A percentile compares a stretch with the other conserved stretches of the same genome.
Conservation (phyloP, 225 moss, liverwort and hornwort species). For the Asterella californica region DNA sequence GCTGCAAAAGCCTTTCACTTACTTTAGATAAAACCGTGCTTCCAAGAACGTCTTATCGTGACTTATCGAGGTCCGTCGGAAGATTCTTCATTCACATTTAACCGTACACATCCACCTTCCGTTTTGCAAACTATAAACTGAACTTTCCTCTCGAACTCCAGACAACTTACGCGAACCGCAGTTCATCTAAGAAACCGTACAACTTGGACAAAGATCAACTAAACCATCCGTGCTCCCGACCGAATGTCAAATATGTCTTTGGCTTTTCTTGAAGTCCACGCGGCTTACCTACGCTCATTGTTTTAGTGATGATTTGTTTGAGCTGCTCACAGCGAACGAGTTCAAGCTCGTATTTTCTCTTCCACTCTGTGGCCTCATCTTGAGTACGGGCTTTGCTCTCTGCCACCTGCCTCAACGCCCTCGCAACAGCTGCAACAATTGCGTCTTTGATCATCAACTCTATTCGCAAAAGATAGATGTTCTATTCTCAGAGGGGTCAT, state of each 20-base stretch:
- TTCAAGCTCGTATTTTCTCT: constrained; percentile 82
- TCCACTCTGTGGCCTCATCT: constrained; percentile 84
- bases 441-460: neutral
- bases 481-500: too few relatives aligned
- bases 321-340: constrained; percentile 53
- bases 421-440: constrained; percentile 57
- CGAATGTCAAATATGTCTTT: neutral
- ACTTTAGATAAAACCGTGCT: neutral
- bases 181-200: too few relatives aligned
- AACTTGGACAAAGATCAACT: neutral
- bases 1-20: neutral
- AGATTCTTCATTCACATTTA: neutral
- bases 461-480: neutral
- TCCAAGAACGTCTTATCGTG: neutral
- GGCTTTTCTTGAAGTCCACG: neutral
- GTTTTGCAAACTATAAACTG: too few relatives aligned
- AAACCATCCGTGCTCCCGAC: too few relatives aligned
- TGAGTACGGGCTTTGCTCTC: constrained; percentile 62
- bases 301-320: constrained; percentile 39
- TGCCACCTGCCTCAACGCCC: constrained; percentile 73
- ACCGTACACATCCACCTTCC: neutral
- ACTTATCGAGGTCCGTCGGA: neutral
- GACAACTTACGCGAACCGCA: too few relatives aligned
- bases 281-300: constrained; percentile 44
- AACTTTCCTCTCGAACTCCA: too few relatives aligned